These are phyloP conservation scores for Saussurea involucrata DNA, from an alignment of 129 eudicot genomes.

Conservation along the genomic window DNA sequence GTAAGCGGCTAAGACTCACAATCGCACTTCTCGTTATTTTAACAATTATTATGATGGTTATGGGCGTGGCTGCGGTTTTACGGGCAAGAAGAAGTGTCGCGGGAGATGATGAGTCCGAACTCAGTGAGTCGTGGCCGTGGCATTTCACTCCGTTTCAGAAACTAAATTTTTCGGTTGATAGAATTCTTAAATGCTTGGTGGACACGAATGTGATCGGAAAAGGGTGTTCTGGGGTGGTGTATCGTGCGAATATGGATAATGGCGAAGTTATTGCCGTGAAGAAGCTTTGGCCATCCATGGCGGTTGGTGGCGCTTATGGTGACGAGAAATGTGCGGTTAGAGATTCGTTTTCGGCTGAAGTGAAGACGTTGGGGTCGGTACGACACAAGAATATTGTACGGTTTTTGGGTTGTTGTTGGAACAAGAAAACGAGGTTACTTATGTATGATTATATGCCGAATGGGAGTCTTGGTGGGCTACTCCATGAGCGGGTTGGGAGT, in stretches of 20 bases:
- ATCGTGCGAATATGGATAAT: slow-evolving; percentile 63
- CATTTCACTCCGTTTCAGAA: slow-evolving; percentile 88
- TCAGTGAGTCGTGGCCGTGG: slow-evolving; percentile 88
- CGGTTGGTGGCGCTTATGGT: slow-evolving; percentile 24
- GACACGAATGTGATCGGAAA: slow-evolving; percentile 80
- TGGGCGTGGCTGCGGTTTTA: slow-evolving; percentile 64
- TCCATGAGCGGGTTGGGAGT: slow-evolving; percentile 66
- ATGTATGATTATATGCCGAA: slow-evolving; percentile 97
- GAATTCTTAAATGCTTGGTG: slow-evolving; percentile 63
- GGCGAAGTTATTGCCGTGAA: slow-evolving; percentile 87
- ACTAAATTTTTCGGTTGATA: slow-evolving; percentile 67
- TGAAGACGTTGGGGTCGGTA: slow-evolving; percentile 76
- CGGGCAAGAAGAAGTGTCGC: slow-evolving; percentile 43
- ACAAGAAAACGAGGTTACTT: slow-evolving; percentile 58
- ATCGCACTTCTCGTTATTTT: slow-evolving; percentile 57
- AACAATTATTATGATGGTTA: slow-evolving; percentile 66
- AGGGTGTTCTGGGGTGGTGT: slow-evolving; percentile 88
- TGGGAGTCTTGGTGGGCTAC: slow-evolving; percentile 81
- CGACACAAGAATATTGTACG: slow-evolving; percentile 86
- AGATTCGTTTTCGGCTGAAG: slow-evolving; percentile 84
- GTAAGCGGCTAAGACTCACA: slow-evolving; percentile 53
- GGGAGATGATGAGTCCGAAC: slow-evolving; percentile 65
- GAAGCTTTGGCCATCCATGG: slow-evolving; percentile 78
- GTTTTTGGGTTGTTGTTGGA: slow-evolving; percentile 92
- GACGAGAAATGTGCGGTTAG: slow-evolving; percentile 50